Conservation (phyloP, 257 asterid genomes). For the Salvia rosmarinus region DNA sequence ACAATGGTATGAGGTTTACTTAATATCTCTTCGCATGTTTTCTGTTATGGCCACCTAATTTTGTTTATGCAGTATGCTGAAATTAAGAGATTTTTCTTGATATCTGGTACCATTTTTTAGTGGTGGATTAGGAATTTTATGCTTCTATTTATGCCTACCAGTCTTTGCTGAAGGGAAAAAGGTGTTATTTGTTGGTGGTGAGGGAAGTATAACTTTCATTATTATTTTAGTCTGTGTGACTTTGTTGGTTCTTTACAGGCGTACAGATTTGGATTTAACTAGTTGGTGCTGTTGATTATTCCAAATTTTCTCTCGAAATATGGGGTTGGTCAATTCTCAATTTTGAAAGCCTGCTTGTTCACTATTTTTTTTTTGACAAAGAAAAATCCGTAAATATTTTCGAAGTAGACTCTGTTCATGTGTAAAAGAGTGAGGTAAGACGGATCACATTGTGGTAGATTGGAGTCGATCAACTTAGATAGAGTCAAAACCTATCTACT, state of each 20-base stretch:
- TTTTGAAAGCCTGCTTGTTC: no score
- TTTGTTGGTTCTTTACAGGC: not conserved
- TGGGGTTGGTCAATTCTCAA: no score
- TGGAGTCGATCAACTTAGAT: not conserved
- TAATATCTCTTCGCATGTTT: not conserved
- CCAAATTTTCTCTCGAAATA: not conserved
- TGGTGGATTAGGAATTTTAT: not conserved
- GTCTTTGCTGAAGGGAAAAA: no score
- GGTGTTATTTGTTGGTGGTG: no score
- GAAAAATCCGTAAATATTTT: no score
- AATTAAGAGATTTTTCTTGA: not conserved
- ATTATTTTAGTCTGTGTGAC: not conserved
- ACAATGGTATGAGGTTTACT: slow-evolving; percentile 23
- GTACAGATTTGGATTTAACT: not conserved
- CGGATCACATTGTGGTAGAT: not conserved
- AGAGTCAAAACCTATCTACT: slow-evolving; percentile 1
- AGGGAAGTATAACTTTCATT: not conserved
- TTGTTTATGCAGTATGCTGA: not conserved
- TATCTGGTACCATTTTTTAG: not conserved
- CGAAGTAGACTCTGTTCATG: no score
- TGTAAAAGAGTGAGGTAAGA: no score
- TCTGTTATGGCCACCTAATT: not conserved
- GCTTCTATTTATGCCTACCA: not conserved
- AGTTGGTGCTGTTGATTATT: no score
- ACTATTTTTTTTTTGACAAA: no score